phyloP scores from a whole-genome alignment of 1,139 yeast genomes.

The Entelexis paramagnoliae region DNA sequence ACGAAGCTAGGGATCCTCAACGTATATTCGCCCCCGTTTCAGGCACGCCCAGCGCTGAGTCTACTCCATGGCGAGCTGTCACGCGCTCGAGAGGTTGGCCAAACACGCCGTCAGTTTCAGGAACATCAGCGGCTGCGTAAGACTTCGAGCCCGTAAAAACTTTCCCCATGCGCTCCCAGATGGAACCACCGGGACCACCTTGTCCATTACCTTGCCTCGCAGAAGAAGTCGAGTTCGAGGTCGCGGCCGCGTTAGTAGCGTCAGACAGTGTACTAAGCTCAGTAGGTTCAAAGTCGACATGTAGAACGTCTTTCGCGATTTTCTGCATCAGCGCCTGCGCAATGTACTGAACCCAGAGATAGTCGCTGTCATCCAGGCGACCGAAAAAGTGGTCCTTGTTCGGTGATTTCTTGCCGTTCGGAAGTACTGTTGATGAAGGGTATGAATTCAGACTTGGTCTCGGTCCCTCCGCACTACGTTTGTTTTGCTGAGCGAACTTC shows the following conservation, averaged over 20 bases:
- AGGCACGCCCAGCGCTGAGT: slow-evolving; percentile 79
- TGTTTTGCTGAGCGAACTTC: not conserved
- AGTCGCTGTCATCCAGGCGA: slow-evolving; percentile 18
- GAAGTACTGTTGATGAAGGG: slow-evolving; percentile 2
- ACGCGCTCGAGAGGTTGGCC: slow-evolving; percentile 67
- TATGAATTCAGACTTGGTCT: not conserved
- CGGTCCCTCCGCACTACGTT: not conserved
- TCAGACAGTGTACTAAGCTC: slow-evolving; percentile 33
- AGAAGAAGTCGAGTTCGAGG: not conserved
- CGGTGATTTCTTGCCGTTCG: not conserved
- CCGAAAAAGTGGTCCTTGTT: slow-evolving; percentile 19
- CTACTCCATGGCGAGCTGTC: slow-evolving; percentile 70
- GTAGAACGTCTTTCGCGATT: slow-evolving; percentile 3
- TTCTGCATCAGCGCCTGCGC: slow-evolving; percentile 45
- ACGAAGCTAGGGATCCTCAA: slow-evolving; percentile 75
- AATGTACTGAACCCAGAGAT: slow-evolving; percentile 44
- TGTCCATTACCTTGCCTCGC: not conserved
- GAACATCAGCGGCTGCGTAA: not conserved
- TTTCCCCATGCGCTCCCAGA: slow-evolving; percentile 63
- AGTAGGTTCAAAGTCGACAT: slow-evolving; percentile 8
- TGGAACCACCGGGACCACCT: not conserved
- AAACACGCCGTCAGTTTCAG: slow-evolving; percentile 44
- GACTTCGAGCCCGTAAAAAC: slow-evolving; percentile 29
- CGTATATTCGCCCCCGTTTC: slow-evolving; percentile 22
- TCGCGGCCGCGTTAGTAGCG: slow-evolving; percentile 24